Percentiles rank a stretch among this genome's conserved stretches.
These are phyloP conservation scores for Xylaria sp. DNA, from an alignment of 2,329 filamentous ascomycete genomes.

Conservation along the genomic window DNA sequence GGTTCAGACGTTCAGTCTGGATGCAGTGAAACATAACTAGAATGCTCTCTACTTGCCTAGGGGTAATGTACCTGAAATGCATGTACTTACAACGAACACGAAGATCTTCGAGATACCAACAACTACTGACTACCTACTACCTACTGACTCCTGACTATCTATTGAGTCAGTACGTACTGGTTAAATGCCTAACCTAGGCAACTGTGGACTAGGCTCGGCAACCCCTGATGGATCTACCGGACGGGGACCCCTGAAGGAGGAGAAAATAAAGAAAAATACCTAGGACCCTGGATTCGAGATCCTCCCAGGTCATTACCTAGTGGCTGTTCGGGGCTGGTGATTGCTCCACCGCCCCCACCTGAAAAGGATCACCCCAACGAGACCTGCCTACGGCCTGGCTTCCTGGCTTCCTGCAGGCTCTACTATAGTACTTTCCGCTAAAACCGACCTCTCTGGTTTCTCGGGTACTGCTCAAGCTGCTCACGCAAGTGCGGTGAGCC, in stretches of 20 bases:
- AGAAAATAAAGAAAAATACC: conserved; percentile 5
- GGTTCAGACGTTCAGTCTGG: too few species aligned
- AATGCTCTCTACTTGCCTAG: too few species aligned
- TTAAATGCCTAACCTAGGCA: too few species aligned
- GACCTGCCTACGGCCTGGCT: too few species aligned
- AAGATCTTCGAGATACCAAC: too few species aligned
- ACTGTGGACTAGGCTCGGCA: neutral
- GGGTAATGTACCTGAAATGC: too few species aligned
- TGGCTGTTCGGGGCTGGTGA: conserved; percentile 18
- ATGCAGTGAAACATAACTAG: too few species aligned
- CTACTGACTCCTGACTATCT: too few species aligned
- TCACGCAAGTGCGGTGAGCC: conserved; percentile 21
- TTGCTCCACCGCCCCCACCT: conserved; percentile 18
- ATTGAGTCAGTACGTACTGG: neutral
- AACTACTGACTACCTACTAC: too few species aligned
- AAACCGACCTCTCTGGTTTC: conserved; percentile 10
- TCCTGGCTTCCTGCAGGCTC: conserved; percentile 17
- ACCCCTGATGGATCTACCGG: neutral
- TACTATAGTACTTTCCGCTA: conserved; percentile 20
- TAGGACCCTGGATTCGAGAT: conserved; percentile 25
- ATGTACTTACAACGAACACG: too few species aligned
- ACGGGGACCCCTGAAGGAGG: neutral
- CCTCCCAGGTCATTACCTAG: conserved; percentile 15
- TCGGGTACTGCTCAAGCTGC: conserved; percentile 4
- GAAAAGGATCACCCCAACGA: conserved; percentile 15